A percentile compares a stretch with the other conserved stretches of the same genome.
phyloP scores from a whole-genome alignment of 2,329 filamentous ascomycete genomes.

The Alternaria incomplexa region DNA sequence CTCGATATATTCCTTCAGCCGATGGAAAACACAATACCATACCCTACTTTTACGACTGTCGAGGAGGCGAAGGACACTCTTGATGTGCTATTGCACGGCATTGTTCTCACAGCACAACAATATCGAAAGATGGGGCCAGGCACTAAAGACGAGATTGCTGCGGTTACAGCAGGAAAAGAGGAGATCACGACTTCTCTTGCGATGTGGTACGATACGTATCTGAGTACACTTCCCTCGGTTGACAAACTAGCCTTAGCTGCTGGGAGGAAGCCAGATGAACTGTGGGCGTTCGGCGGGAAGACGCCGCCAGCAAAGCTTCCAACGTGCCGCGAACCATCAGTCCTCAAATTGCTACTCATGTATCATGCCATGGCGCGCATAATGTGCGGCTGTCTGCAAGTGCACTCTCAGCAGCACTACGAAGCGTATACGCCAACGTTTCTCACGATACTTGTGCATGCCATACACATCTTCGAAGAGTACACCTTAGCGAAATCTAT shows the following conservation, averaged over 20 bases:
- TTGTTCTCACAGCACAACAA: neutral
- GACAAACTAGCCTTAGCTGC: neutral
- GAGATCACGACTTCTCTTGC: neutral
- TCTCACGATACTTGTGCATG: slow-evolving; percentile 15
- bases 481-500: neutral
- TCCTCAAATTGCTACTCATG: slow-evolving; percentile 15
- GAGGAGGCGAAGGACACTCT: slow-evolving; percentile 16
- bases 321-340: neutral
- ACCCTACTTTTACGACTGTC: neutral
- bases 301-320: neutral
- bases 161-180: neutral
- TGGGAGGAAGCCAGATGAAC: neutral
- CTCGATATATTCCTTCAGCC: neutral
- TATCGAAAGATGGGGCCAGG: neutral
- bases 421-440: slow-evolving; percentile 31
- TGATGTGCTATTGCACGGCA: slow-evolving; percentile 7
- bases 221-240: neutral
- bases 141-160: neutral
- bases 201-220: slow-evolving; percentile 3
- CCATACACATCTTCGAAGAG: neutral
- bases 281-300: neutral
- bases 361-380: slow-evolving; percentile 28
- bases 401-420: slow-evolving; percentile 7
- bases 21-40: neutral
- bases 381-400: slow-evolving; percentile 17